These are phyloP conservation scores for Cladophialophora carrionii DNA, from an alignment of 2,329 filamentous ascomycete genomes.

Conservation along the genomic window DNA sequence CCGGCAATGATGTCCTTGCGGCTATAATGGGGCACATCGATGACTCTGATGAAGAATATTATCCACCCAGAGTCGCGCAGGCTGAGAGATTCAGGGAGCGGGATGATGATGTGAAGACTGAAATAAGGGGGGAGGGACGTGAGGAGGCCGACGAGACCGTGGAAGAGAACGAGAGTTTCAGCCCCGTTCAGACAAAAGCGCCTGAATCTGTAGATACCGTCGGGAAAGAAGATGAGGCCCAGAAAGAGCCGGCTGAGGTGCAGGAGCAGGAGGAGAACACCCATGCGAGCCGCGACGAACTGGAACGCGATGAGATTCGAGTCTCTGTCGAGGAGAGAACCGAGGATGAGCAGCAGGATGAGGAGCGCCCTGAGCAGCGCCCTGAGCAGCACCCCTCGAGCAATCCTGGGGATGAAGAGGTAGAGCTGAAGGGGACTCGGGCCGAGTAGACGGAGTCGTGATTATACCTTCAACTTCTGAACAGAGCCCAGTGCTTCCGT, in stretches of 20 bases:
- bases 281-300: background rate
- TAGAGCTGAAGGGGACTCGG: background rate
- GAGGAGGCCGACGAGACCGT: background rate
- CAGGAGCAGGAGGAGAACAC: constrained; percentile 7
- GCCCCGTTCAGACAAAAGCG: constrained; percentile 7
- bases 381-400: too few species aligned
- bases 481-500: too few species aligned
- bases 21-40: constrained; percentile 35
- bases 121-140: background rate
- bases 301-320: background rate
- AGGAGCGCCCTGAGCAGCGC: constrained; percentile 3
- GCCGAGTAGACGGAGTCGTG: background rate
- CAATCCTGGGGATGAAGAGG: background rate
- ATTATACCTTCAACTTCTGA: background rate
- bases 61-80: background rate
- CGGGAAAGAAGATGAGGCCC: background rate
- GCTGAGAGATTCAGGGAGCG: background rate
- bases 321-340: constrained; percentile 13
- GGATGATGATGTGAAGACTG: background rate
- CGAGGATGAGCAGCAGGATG: constrained; percentile 11
- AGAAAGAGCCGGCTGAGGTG: background rate
- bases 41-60: constrained; percentile 24
- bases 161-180: constrained; percentile 14
- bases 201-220: background rate
- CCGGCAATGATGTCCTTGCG: constrained; percentile 33